These are phyloP conservation scores for Verticillium isaacii DNA, from an alignment of 2,329 filamentous ascomycete genomes.

Conservation along the genomic window DNA sequence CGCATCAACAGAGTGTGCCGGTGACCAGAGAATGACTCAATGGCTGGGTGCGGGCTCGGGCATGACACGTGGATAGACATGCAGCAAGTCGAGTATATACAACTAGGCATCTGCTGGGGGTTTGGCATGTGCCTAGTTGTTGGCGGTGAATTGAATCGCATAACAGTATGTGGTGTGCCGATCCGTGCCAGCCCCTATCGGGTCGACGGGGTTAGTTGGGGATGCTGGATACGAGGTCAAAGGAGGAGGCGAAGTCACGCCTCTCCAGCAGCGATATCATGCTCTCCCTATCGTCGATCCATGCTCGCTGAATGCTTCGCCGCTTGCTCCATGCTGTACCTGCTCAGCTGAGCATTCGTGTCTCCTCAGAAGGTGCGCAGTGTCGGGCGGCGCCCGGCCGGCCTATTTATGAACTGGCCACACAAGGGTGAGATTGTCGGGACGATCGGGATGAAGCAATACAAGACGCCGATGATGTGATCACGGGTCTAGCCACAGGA, in stretches of 20 bases:
- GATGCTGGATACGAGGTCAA: not conserved
- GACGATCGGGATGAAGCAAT: slow-evolving; percentile 2
- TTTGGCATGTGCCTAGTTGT: not conserved
- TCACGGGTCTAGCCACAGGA: not conserved
- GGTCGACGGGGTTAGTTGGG: not conserved
- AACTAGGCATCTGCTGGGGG: not conserved
- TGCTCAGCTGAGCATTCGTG: not conserved
- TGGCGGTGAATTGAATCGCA: not conserved
- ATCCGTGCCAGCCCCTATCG: not conserved
- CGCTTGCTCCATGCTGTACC: not conserved
- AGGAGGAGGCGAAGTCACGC: not conserved
- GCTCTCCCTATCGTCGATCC: not conserved
- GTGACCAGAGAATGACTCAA: not conserved
- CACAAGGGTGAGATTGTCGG: slow-evolving; percentile 1
- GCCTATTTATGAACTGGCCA: not conserved
- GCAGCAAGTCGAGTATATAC: not conserved
- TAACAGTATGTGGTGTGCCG: not conserved
- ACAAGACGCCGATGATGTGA: slow-evolving; percentile 1
- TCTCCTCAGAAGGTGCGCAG: not conserved
- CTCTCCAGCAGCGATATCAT: not conserved
- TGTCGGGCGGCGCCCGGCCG: not conserved
- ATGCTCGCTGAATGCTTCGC: not conserved
- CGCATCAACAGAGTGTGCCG: not conserved
- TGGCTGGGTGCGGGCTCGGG: not conserved
- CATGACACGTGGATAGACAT: not conserved